Conservation (phyloP, 1,139 yeast genomes). For the Ogataea hybrid region DNA sequence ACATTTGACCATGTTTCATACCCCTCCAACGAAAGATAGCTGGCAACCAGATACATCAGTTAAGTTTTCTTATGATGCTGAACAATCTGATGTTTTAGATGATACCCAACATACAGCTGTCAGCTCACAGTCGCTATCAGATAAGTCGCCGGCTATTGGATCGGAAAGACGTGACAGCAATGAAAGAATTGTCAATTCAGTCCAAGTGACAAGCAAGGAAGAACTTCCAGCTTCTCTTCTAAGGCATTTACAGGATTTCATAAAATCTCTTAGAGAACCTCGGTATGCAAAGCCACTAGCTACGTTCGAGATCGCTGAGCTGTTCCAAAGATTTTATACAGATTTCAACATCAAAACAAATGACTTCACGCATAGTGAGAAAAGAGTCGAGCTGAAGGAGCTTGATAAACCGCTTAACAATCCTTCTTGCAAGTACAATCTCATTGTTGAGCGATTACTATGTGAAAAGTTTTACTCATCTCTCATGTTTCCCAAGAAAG, state of each 20-base stretch:
- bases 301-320: slow-evolving; percentile 47
- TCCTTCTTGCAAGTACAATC: slow-evolving; percentile 31
- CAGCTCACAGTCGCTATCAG: neutral
- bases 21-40: slow-evolving; percentile 32
- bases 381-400: slow-evolving; percentile 27
- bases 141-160: slow-evolving; percentile 12
- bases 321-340: slow-evolving; percentile 53
- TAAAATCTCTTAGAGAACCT: slow-evolving; percentile 53
- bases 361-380: slow-evolving; percentile 28
- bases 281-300: slow-evolving; percentile 52
- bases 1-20: slow-evolving; percentile 29
- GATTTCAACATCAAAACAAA: slow-evolving; percentile 31
- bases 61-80: slow-evolving; percentile 23
- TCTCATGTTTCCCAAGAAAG: slow-evolving; percentile 34
- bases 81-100: neutral
- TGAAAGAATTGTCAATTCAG: slow-evolving; percentile 13
- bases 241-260: slow-evolving; percentile 39
- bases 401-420: slow-evolving; percentile 27
- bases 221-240: slow-evolving; percentile 37
- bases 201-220: slow-evolving; percentile 19
- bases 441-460: slow-evolving; percentile 40
- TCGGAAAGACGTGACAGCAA: slow-evolving; percentile 8
- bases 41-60: slow-evolving; percentile 28
- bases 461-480: slow-evolving; percentile 41
- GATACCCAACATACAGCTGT: neutral